Conservation (phyloP, 2,329 filamentous ascomycete species). For the Penicillium brevicompactum region DNA sequence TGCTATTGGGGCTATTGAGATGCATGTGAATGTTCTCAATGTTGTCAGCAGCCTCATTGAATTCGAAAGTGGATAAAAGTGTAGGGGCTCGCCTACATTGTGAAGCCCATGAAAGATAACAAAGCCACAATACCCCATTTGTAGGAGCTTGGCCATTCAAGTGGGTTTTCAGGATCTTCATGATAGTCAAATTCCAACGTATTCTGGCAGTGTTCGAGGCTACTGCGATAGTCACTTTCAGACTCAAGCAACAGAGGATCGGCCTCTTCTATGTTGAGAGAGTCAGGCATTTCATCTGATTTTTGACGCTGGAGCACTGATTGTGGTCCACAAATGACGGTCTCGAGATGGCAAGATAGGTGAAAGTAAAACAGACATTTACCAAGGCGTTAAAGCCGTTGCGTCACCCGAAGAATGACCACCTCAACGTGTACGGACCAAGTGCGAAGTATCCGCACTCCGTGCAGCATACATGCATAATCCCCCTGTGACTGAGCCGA, state of each 20-base stretch:
- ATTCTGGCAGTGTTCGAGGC: neutral
- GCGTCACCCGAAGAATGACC: neutral
- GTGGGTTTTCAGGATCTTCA: conserved; percentile 14
- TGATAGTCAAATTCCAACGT: neutral
- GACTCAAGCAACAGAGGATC: neutral
- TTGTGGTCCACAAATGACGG: too few species aligned
- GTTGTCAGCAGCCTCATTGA: conserved; percentile 1
- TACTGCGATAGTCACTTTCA: neutral
- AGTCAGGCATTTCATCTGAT: neutral
- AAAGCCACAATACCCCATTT: conserved; percentile 20
- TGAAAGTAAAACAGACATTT: too few species aligned
- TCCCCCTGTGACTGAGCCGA: neutral
- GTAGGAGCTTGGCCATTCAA: conserved; percentile 18
- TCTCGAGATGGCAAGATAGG: too few species aligned
- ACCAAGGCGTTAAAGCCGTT: too few species aligned
- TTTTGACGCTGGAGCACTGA: too few species aligned
- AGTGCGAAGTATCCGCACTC: too few species aligned
- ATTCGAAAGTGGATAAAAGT: too few species aligned
- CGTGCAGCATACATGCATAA: too few species aligned
- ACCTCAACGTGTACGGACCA: too few species aligned
- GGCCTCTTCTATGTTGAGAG: neutral
- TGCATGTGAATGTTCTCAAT: neutral
- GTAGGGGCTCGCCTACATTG: conserved; percentile 1
- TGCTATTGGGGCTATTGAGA: neutral
- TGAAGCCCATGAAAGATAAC: conserved; percentile 14